Evolutionary conservation across 108 stramenopile genomes (phyloP).

Genomic region (Nannochloropsis oceanica): DNA sequence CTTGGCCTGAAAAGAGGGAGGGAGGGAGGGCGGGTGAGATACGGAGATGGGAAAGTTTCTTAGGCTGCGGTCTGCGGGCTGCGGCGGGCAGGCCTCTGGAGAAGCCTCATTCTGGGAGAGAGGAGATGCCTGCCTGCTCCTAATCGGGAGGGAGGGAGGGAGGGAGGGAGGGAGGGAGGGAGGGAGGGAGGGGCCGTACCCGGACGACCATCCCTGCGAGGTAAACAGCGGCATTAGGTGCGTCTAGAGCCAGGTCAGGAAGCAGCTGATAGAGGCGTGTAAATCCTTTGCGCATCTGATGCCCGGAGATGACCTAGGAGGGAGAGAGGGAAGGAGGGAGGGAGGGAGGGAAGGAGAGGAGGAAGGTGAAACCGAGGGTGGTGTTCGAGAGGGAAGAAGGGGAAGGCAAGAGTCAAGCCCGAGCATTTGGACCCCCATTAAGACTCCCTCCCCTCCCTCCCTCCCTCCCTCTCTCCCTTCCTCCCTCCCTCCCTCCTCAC

Average conservation of each 20-base stretch:
- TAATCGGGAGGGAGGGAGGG: neutral
- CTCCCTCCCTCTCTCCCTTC: neutral
- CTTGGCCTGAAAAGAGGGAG: neutral
- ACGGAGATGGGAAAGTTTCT: neutral
- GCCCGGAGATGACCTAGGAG: neutral
- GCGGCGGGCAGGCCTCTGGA: too few relatives aligned
- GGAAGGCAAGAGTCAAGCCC: neutral
- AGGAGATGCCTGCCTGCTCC: too few relatives aligned
- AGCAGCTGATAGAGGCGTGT: constrained; percentile 58
- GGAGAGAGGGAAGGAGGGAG: neutral
- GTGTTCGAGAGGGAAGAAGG: too few relatives aligned
- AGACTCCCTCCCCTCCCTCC: neutral
- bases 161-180: neutral
- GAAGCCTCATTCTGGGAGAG: too few relatives aligned
- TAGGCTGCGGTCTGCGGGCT: too few relatives aligned
- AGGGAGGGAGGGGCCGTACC: too few relatives aligned
- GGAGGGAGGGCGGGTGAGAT: neutral
- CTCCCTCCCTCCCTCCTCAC: neutral
- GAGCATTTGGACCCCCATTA: neutral
- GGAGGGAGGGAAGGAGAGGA: neutral
- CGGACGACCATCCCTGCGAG: neutral
- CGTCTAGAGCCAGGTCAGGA: constrained; percentile 69
- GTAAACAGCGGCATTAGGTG: constrained; percentile 52
- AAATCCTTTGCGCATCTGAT: constrained; percentile 55
- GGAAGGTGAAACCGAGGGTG: neutral